Base-by-base conservation (phyloP, 2,329 filamentous ascomycete genomes). In the Colletotrichum limetticola region DNA sequence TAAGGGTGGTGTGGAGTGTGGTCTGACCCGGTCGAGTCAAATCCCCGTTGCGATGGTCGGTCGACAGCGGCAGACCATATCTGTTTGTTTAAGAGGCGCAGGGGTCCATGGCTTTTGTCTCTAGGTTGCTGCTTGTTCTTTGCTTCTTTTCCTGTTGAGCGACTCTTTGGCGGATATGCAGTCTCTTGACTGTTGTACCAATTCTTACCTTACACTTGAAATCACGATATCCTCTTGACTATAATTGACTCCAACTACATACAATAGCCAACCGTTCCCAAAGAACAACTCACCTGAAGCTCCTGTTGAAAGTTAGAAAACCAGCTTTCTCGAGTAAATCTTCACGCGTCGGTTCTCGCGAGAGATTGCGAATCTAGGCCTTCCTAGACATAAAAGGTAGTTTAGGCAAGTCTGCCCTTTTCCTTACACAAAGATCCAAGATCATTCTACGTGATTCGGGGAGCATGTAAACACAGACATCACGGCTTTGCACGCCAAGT, bases 1-100 rank as follows among this genome's bases (percentile, higher is more conserved):
- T 42, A 6, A 35, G 9, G 16, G 59, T 24, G 58, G 49, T 32
- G 35, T 37, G 57, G 66, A n/a, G 61, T 59, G 66, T 68, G 58
- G 66, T 56, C 46, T 62, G 66, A 68, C 52, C 52, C 24, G 6
- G 22, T 55, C 22, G n/a, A 26, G 52, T 12, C 14, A 24, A 26
- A 55, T 14, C 24, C 52, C 52, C 52, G n/a, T 55, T 24, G 11
- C n/a, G 24, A 55, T 55, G 52, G 52, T 9, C 52, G 24, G 12
- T 55, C 22, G 52, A 11, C 52, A 55, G 52, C 52, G 14, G 12
- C 52, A 24, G 52, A 55, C 22, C n/a, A 26, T 22, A 26, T 26
- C 11, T 55, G 11, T 16, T 26, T 55, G 11, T 26, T 55, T 55
- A 55, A 55, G 52, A 55, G 22, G 52, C 52, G 24, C n/a, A 55